Evolutionary conservation across 208 protist genomes (phyloP), one percentile per base, ranked within the genome.

Genomic region (Crithidia acanthocephali): DNA sequence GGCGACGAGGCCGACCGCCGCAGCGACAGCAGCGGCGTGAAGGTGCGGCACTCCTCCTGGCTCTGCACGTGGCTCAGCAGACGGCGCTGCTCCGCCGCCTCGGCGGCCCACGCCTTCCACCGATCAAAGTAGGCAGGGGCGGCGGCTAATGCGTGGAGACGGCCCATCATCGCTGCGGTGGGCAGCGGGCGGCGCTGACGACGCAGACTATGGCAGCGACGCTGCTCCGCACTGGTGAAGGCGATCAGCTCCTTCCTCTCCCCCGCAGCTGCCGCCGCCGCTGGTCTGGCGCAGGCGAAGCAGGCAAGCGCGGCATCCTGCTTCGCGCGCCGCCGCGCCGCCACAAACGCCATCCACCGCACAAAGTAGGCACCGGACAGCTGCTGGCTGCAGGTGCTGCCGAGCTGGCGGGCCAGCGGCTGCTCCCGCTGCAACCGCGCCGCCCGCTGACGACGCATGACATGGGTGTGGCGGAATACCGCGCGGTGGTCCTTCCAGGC

Each of bases 391-490:
- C 30, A 62, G 3, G 23, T 32, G 2, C 0, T 25, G 28, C 40
- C 58, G 32, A 71, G 60, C 48, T 56, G 65, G 20, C 15, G 30
- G 22, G 65, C 72, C 33, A 78, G 53, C 30, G 30, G 58, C 22
- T 55, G 65, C 47, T 72, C 72, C 20, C 65, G 64, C 45, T 73
- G 32, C 37, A 89, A 55, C 20, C 86, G 76, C 18, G 58, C 73
- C 23, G 71, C 53, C 33, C 83, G 78, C 65, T 88, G 74, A 13
- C 63, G 59, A 1, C 86, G 83, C 68, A 95, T 76, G 23, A 87
- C 25, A 75, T 91, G 83, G 61, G 75, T 63, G 58, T 79, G 80
- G 0, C 61, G 67, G 42, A 85, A 95, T 27, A 86, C 50, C n/a
- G 50, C 25, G 15, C 53, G 51, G 58, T 91, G 86, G 56, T 75